Evolutionary conservation across 2,329 filamentous ascomycete genomes (phyloP), one percentile per base, ranked within the genome.

Genomic region (Fonsecaea pedrosoi): DNA sequence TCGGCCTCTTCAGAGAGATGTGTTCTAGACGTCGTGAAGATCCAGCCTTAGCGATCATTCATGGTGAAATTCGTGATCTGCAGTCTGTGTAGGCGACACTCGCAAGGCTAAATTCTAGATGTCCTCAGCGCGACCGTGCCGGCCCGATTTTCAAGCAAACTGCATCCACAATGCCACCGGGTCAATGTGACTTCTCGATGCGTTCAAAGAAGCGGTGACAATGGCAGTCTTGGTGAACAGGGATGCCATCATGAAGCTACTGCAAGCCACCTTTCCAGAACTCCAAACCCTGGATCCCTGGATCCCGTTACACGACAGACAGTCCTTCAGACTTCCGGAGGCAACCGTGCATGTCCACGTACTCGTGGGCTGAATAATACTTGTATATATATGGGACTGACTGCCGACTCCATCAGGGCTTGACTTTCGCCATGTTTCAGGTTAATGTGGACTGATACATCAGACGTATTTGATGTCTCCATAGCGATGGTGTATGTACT

Each of bases 131-230:
- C 6, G 7, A 12, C 35, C n/a, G n/a, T 2, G n/a, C 15, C 54
- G 30, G 57, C 25, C n/a, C 45, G 40, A 60, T 53, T 42, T 45
- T 37, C 48, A 61, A 38, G 34, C 21, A 42, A 54, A 54, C 59
- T 25, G 59, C 59, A 61, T 54, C 38, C 35, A 38, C 3, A 37
- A 40, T 38, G 15, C 60, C 60, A 37, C 56, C 54, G 38, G 38
- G 40, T 56, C 56, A 10, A 48, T 62, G 60, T 35, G 56, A 58
- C 40, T 40, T 54, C 32, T 67, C 56, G 55, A 58, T 42, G 30
- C 18, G 13, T 45, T 18, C 18, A 62, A 65, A 69, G 62, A 65
- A 58, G 68, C 68, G 68, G 68, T 69, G 64, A 69, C 68, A 48
- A 60, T 9, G n/a, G 50, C 40, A 42, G 60, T 48, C 54, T 35